Conservation (phyloP, 2,329 filamentous ascomycete genomes). For the Ceratocystiopsis minuta region DNA sequence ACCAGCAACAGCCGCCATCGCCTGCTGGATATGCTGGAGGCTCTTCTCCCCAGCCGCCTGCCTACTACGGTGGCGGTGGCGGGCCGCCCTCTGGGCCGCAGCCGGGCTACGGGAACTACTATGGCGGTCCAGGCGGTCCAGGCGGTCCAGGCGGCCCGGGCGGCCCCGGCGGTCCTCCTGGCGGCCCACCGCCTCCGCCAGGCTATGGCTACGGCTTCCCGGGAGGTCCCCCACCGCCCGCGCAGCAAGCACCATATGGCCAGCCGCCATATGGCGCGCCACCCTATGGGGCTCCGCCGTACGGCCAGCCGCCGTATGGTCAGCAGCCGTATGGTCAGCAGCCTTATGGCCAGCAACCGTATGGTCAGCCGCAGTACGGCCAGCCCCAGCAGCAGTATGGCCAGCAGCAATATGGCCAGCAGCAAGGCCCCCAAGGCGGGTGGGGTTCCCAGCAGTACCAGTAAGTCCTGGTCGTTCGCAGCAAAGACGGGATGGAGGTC, state of each 20-base stretch:
- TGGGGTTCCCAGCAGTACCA: constrained; percentile 8
- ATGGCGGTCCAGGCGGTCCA: neutral
- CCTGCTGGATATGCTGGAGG: no score
- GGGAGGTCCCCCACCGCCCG: no score
- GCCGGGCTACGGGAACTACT: neutral
- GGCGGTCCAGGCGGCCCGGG: neutral
- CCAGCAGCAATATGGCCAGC: neutral
- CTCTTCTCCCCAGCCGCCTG: neutral
- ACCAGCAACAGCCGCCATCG: neutral
- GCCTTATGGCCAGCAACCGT: constrained; percentile 1
- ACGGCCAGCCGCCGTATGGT: constrained; percentile 5
- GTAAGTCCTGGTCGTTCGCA: no score
- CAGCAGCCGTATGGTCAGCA: constrained; percentile 7
- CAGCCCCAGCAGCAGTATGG: neutral
- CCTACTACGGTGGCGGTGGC: neutral
- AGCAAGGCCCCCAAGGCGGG: constrained; percentile 3
- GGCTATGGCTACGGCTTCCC: constrained; percentile 1
- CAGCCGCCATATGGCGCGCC: neutral
- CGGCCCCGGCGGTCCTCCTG: constrained; percentile 1
- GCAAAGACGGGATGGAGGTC: no score
- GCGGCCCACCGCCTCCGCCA: constrained; percentile 1
- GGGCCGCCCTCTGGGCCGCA: neutral
- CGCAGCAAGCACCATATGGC: no score
- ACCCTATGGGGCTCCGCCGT: constrained; percentile 1
- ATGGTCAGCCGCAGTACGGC: neutral